A percentile compares a stretch with the other conserved stretches of the same genome.
phyloP scores from a whole-genome alignment of 2,329 filamentous ascomycete genomes.

The Cladophialophora exuberans region DNA sequence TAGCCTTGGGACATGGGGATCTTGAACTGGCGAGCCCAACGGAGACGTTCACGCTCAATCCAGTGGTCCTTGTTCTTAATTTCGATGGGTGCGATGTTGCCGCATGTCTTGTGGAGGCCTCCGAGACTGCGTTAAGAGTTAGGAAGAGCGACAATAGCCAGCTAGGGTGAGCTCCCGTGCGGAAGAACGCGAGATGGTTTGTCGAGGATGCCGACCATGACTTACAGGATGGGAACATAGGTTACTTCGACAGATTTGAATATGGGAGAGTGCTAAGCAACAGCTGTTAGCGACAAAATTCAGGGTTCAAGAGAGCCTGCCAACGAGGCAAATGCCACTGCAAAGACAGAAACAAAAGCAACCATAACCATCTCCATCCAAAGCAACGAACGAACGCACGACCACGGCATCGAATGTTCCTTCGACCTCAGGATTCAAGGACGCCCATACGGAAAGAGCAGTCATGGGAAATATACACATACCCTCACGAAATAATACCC shows the following conservation, averaged over 20 bases:
- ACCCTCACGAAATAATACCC: slow-evolving; percentile 61
- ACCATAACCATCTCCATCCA: too few species aligned
- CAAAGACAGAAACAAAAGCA: neutral
- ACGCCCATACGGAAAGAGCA: neutral
- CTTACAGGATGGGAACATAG: slow-evolving; percentile 63
- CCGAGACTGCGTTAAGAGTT: too few species aligned
- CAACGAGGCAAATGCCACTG: neutral
- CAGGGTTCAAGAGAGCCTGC: neutral
- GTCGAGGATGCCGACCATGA: too few species aligned
- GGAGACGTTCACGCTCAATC: slow-evolving; percentile 56
- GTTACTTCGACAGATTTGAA: slow-evolving; percentile 59
- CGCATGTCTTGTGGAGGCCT: slow-evolving; percentile 61
- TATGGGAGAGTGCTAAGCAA: slow-evolving; percentile 52
- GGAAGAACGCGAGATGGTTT: too few species aligned
- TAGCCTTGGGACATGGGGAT: slow-evolving; percentile 53
- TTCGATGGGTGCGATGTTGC: slow-evolving; percentile 57
- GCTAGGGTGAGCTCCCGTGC: too few species aligned
- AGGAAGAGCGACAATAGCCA: too few species aligned
- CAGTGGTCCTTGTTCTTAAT: slow-evolving; percentile 66
- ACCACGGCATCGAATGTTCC: too few species aligned
- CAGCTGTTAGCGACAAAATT: neutral
- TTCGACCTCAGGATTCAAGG: neutral
- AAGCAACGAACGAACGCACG: neutral
- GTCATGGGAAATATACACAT: slow-evolving; percentile 34
- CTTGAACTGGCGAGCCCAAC: slow-evolving; percentile 58